Conservation (phyloP, 2,329 filamentous ascomycete species). For the Metarhizium guizhouense region DNA sequence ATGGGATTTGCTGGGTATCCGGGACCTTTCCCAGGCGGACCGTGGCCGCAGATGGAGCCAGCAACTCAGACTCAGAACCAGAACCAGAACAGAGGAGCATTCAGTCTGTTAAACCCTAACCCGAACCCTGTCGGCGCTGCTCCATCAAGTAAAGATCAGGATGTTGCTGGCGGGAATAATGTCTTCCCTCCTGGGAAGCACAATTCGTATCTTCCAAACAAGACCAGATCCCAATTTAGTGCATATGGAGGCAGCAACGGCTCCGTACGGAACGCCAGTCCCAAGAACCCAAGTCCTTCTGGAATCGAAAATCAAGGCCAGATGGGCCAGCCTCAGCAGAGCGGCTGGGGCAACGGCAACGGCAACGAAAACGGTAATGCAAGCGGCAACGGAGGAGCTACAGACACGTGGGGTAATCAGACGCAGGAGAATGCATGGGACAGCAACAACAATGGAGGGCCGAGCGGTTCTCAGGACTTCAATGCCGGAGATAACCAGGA, state of each 20-base stretch:
- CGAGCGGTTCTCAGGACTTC: not conserved
- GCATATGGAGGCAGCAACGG: constrained; percentile 8
- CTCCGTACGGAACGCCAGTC: not conserved
- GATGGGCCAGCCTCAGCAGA: not conserved
- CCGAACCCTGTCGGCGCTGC: constrained; percentile 5
- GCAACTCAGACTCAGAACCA: not conserved
- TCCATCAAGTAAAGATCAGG: constrained; percentile 13
- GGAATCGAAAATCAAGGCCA: not conserved
- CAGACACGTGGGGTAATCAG: not conserved
- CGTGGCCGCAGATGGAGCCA: not conserved
- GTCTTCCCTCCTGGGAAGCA: constrained; percentile 16
- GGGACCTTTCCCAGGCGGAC: constrained; percentile 1
- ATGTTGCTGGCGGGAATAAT: constrained; percentile 19
- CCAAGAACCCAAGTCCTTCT: constrained; percentile 2
- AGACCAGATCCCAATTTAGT: constrained; percentile 12
- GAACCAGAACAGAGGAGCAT: constrained; percentile 9
- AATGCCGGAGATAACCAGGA: not conserved
- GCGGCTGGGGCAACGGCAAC: constrained; percentile 10
- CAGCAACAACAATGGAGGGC: not conserved
- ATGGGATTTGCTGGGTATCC: constrained; percentile 12
- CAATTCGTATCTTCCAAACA: constrained; percentile 19
- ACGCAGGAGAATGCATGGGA: not conserved
- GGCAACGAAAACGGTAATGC: constrained; percentile 7
- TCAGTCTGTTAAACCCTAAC: constrained; percentile 6
- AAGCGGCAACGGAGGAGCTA: not conserved